These are phyloP conservation scores for Gamarada debralockiae DNA, from an alignment of 495 filamentous ascomycete species.

Conservation along the genomic window DNA sequence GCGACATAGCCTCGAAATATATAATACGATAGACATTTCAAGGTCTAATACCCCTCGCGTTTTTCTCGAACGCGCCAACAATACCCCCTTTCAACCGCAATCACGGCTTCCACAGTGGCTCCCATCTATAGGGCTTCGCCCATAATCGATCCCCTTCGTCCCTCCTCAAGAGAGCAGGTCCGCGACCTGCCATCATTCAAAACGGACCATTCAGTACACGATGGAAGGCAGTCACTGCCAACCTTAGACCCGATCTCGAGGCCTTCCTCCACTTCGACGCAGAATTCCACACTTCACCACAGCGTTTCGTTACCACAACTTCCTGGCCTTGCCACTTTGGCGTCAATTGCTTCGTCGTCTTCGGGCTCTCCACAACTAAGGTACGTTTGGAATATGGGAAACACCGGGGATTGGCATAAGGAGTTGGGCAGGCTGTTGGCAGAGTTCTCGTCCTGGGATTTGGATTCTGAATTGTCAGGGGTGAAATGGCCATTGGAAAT, in stretches of 20 bases:
- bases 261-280: slow-evolving; percentile 43
- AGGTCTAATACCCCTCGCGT: slow-evolving; percentile 9
- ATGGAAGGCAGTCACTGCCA: slow-evolving; percentile 36
- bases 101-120: slow-evolving; percentile 30
- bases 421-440: neutral
- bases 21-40: slow-evolving; percentile 6
- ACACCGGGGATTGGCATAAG: neutral
- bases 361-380: slow-evolving; percentile 56
- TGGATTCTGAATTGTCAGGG: neutral
- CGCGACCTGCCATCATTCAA: slow-evolving; percentile 33
- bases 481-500: neutral
- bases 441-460: neutral
- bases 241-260: slow-evolving; percentile 42
- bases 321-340: slow-evolving; percentile 59
- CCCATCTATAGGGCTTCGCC: slow-evolving; percentile 48
- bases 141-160: slow-evolving; percentile 53
- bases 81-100: slow-evolving; percentile 24
- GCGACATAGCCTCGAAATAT: slow-evolving; percentile 2
- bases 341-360: slow-evolving; percentile 55
- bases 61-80: slow-evolving; percentile 19
- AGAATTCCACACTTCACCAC: slow-evolving; percentile 30
- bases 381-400: slow-evolving; percentile 35
- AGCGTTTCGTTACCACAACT: slow-evolving; percentile 43
- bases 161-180: slow-evolving; percentile 38
- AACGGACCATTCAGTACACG: slow-evolving; percentile 33